Conservation (phyloP, 441 rosid genomes). For the Arabidopsis hybrid region DNA sequence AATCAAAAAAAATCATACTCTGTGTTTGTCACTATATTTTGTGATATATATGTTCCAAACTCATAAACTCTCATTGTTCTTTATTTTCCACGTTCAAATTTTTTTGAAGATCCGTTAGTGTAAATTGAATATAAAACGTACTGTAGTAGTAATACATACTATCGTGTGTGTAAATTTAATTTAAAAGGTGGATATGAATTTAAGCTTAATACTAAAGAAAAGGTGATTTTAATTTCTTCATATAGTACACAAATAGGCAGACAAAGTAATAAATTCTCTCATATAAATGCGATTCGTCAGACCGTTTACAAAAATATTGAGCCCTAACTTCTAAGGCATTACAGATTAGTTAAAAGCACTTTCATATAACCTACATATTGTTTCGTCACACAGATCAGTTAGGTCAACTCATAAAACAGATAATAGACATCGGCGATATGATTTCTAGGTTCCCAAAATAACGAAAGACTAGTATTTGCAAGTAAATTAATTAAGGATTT, state of each 20-base stretch:
- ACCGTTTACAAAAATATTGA: background rate
- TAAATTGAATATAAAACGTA: background rate
- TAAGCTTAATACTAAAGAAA: conserved; percentile 1
- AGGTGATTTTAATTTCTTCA: background rate
- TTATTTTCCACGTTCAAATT: background rate
- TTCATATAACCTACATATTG: background rate
- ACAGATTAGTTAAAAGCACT: background rate
- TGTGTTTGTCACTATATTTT: background rate
- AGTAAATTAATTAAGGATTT: background rate
- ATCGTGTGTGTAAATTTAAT: background rate
- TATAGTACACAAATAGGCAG: conserved; percentile 34
- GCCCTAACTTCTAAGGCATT: conserved; percentile 26
- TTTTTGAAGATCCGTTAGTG: background rate
- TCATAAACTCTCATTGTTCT: background rate
- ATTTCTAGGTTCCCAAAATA: conserved; percentile 9
- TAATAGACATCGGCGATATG: background rate
- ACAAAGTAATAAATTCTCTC: conserved; percentile 36
- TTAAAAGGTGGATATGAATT: background rate
- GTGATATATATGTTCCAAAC: background rate
- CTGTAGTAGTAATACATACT: background rate
- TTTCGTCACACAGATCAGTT: conserved; percentile 19
- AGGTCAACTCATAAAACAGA: conserved; percentile 19
- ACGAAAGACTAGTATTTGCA: background rate
- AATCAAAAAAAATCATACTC: background rate
- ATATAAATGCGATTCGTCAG: conserved; percentile 34